Conservation (phyloP, 805 yeast genomes). For the Wickerhamomyces mucosus region DNA sequence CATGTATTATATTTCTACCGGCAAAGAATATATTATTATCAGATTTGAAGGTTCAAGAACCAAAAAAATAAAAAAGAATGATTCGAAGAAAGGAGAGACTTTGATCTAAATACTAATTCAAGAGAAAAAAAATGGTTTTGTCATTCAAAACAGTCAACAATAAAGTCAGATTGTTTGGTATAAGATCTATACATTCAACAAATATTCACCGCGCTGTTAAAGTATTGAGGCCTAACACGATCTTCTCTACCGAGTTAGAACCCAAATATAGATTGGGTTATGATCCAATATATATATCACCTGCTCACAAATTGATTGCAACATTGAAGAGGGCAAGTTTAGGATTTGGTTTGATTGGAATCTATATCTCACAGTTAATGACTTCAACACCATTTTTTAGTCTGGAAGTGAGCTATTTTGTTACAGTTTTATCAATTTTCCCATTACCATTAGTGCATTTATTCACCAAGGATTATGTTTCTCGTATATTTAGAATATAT, state of each 20-base stretch:
- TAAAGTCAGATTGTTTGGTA: too few species aligned
- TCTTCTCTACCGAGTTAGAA: constrained; percentile 38
- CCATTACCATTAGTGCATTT: constrained; percentile 51
- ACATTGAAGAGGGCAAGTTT: constrained; percentile 52
- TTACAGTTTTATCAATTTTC: constrained; percentile 33
- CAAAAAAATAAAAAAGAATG: too few species aligned
- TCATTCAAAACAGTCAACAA: too few species aligned
- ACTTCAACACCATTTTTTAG: constrained; percentile 40
- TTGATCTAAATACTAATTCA: too few species aligned
- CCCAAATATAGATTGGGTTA: constrained; percentile 44
- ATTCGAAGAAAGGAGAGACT: too few species aligned
- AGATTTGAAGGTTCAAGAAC: too few species aligned
- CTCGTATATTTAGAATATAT: constrained; percentile 63
- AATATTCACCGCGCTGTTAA: constrained; percentile 11
- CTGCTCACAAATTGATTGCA: constrained; percentile 51
- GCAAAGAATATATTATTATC: too few species aligned
- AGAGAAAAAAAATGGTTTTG: too few species aligned
- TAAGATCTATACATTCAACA: constrained; percentile 1
- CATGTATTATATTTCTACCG: too few species aligned
- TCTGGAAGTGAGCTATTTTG: constrained; percentile 34
- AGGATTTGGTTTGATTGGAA: constrained; percentile 51
- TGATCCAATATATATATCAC: constrained; percentile 56
- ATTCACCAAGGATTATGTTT: constrained; percentile 56
- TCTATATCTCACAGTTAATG: constrained; percentile 53
- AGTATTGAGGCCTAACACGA: constrained; percentile 31